These are phyloP conservation scores for Penicillium verhagenii DNA, from an alignment of 495 filamentous ascomycete species.

Conservation along the genomic window DNA sequence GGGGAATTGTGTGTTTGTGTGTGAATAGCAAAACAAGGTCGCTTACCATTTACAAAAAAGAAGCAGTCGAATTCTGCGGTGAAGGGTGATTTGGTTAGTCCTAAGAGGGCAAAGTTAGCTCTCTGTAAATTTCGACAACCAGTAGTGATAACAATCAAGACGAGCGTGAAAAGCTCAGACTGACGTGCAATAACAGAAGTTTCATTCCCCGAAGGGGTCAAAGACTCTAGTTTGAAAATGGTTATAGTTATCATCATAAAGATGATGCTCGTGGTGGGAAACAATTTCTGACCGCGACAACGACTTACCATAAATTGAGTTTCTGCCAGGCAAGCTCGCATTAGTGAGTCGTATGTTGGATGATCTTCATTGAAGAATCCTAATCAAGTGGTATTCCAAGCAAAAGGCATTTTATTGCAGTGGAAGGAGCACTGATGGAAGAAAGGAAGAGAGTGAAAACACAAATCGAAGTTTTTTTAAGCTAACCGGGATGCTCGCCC, in stretches of 20 bases:
- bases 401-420: slow-evolving; percentile 22
- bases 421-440: slow-evolving; percentile 17
- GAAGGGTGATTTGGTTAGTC: slow-evolving; percentile 14
- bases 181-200: slow-evolving; percentile 94
- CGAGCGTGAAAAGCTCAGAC: slow-evolving; percentile 66
- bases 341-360: not conserved
- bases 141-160: slow-evolving; percentile 16
- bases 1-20: not conserved
- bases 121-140: slow-evolving; percentile 13
- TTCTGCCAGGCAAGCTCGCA: not conserved
- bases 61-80: not conserved
- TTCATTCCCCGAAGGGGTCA: slow-evolving; percentile 87
- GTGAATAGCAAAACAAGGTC: slow-evolving; percentile 1
- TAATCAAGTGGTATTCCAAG: not conserved
- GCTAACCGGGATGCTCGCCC: slow-evolving; percentile 5
- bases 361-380: not conserved
- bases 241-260: slow-evolving; percentile 76
- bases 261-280: slow-evolving; percentile 16
- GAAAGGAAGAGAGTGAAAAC: slow-evolving; percentile 18
- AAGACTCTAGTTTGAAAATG: slow-evolving; percentile 99
- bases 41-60: slow-evolving; percentile 27
- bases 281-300: slow-evolving; percentile 1
- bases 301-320: slow-evolving; percentile 2
- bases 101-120: slow-evolving; percentile 31
- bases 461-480: slow-evolving; percentile 27